Evolutionary conservation across 2,329 filamentous ascomycete species (phyloP).

Genomic region (Aspergillus tanneri): DNA sequence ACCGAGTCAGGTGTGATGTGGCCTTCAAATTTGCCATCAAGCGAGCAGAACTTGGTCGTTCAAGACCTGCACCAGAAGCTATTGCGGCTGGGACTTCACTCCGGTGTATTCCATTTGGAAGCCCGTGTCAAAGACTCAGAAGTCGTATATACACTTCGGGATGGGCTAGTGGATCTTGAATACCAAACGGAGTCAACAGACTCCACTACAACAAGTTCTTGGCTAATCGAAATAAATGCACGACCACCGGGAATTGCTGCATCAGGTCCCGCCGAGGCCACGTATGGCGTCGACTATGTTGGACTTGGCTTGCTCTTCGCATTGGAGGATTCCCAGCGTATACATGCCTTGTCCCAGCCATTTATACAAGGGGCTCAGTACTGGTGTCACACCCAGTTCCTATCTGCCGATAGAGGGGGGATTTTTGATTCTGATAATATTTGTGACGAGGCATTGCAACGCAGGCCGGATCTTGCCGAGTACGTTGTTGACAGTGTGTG

Average conservation of each 20-base stretch:
- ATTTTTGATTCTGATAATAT: conserved; percentile 1
- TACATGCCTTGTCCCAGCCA: background rate
- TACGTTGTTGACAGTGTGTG: background rate
- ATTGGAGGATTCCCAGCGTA: background rate
- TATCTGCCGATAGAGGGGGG: conserved; percentile 1
- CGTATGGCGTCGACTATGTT: conserved; percentile 14
- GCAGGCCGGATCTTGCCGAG: conserved; percentile 4
- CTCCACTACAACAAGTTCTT: background rate
- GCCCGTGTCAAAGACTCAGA: conserved; percentile 7
- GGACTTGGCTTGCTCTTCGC: background rate
- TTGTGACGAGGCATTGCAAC: background rate
- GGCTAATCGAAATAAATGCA: conserved; percentile 12
- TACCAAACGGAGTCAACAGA: background rate
- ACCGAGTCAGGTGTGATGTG: background rate
- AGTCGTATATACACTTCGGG: background rate
- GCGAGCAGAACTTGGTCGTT: background rate
- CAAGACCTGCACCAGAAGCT: conserved; percentile 1
- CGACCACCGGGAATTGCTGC: conserved; percentile 1
- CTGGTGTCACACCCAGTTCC: conserved; percentile 2
- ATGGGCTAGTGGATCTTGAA: background rate
- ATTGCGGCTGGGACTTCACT: background rate
- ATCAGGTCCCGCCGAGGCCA: background rate
- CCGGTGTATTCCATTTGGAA: conserved; percentile 10
- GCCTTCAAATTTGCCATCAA: conserved; percentile 1
- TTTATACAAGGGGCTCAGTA: conserved; percentile 7